These are phyloP conservation scores for Tuber brumale DNA, from an alignment of 495 filamentous ascomycete species.

Conservation along the genomic window DNA sequence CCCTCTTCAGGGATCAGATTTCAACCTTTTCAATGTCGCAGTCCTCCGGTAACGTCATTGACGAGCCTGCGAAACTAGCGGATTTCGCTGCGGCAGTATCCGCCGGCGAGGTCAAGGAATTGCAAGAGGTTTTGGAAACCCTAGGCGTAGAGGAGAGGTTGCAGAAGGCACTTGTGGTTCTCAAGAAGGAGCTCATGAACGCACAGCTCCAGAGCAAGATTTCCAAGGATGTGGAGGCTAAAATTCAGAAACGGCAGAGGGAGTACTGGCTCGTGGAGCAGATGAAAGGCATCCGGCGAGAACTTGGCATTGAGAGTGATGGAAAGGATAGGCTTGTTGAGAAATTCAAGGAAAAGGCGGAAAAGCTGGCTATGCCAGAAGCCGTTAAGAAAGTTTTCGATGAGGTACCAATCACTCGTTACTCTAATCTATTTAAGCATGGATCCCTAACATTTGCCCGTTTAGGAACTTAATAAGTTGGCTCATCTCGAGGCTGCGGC, in stretches of 20 bases:
- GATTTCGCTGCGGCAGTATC: slow-evolving; percentile 97
- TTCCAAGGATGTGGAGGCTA: slow-evolving; percentile 92
- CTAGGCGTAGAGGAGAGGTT: slow-evolving; percentile 85
- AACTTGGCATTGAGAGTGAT: slow-evolving; percentile 92
- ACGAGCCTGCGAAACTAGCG: slow-evolving; percentile 88
- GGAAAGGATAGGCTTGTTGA: slow-evolving; percentile 97
- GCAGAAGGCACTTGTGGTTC: slow-evolving; percentile 77
- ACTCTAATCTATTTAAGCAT: slow-evolving; percentile 4
- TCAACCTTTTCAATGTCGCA: slow-evolving; percentile 95
- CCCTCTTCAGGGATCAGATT: slow-evolving; percentile 95
- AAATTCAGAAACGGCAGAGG: slow-evolving; percentile 94
- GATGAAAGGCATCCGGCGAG: slow-evolving; percentile 96
- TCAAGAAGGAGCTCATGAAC: slow-evolving; percentile 98
- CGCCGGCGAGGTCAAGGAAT: slow-evolving; percentile 77
- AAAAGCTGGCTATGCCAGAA: slow-evolving; percentile 93
- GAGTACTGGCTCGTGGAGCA: slow-evolving; percentile 99
- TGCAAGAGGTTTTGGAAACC: slow-evolving; percentile 86
- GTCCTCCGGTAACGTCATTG: slow-evolving; percentile 84
- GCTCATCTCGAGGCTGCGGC: slow-evolving; percentile 90
- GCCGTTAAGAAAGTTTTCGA: slow-evolving; percentile 95
- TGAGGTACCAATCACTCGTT: slow-evolving; percentile 47
- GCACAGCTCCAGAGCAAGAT: slow-evolving; percentile 96
- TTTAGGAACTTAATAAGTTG: slow-evolving; percentile 80
- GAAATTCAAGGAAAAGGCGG: slow-evolving; percentile 91
- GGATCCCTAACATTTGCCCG: slow-evolving; percentile 5